Percentiles rank a stretch among this genome's conserved stretches.
Evolutionary conservation across 179 eudicot genomes (phyloP).

Genomic region (Nepenthes alata): DNA sequence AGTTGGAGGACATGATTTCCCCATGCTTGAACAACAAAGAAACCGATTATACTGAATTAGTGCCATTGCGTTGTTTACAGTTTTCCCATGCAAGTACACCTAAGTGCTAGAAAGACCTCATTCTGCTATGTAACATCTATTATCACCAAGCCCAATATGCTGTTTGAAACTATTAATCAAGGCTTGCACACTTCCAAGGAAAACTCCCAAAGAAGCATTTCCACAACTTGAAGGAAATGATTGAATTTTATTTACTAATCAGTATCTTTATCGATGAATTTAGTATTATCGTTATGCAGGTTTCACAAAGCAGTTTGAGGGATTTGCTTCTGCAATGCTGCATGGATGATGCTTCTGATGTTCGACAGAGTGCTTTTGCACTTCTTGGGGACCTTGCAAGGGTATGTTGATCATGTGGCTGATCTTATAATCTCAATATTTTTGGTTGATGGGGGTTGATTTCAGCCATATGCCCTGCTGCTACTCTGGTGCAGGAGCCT

Average conservation of each 20-base stretch:
- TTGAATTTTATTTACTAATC: neutral
- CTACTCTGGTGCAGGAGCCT: neutral
- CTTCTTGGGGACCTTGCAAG: conserved; percentile 96
- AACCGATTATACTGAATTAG: too few species aligned
- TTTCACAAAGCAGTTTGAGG: conserved; percentile 73
- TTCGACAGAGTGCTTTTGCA: conserved; percentile 96
- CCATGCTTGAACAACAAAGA: too few species aligned
- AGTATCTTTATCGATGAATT: neutral
- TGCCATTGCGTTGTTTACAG: too few species aligned
- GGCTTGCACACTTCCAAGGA: too few species aligned
- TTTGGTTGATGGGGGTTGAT: neutral
- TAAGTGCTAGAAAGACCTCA: too few species aligned
- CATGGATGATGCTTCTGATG: conserved; percentile 77
- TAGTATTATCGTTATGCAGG: conserved; percentile 27
- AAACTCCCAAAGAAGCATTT: too few species aligned
- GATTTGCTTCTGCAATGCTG: conserved; percentile 91
- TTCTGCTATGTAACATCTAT: too few species aligned
- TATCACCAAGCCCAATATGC: too few species aligned
- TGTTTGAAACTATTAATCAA: too few species aligned
- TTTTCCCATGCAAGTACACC: too few species aligned
- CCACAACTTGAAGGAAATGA: too few species aligned
- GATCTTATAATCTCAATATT: neutral
- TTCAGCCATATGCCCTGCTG: neutral
- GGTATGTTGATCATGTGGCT: conserved; percentile 28
- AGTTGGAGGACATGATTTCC: too few species aligned